These are phyloP conservation scores for Aspergillus sp. DNA, from an alignment of 2,329 filamentous ascomycete species.

Conservation along the genomic window DNA sequence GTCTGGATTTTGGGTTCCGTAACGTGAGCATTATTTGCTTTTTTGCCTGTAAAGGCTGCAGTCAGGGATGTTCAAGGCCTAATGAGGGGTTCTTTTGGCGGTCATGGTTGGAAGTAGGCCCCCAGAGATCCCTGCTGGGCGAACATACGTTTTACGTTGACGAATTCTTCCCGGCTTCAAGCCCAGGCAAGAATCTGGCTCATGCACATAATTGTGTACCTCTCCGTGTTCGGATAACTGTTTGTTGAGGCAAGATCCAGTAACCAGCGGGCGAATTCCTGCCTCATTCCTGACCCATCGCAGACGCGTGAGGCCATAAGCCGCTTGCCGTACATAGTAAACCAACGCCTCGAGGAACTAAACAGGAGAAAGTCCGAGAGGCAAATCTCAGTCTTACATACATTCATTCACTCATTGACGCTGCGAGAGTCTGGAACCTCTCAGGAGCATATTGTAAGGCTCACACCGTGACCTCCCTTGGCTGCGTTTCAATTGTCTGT, in stretches of 20 bases:
- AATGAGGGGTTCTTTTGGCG: neutral
- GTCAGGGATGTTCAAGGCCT: constrained; percentile 2
- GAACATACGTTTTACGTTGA: neutral
- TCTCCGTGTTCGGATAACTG: neutral
- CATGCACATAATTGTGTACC: neutral
- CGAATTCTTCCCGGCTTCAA: constrained; percentile 2
- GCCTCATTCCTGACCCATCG: neutral
- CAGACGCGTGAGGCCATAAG: neutral
- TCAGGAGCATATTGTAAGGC: neutral
- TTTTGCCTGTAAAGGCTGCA: neutral
- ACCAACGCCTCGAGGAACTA: neutral
- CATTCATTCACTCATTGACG: neutral
- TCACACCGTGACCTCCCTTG: neutral
- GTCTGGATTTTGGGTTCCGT: neutral
- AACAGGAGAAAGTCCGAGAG: neutral
- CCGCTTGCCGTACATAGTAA: neutral
- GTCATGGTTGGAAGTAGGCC: neutral
- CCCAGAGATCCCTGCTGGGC: neutral
- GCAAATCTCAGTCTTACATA: neutral
- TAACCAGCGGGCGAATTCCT: neutral
- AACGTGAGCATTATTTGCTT: neutral
- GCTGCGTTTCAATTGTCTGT: neutral
- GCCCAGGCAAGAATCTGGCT: neutral
- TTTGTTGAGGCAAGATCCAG: neutral
- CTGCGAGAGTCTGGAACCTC: constrained; percentile 1